Conservation (phyloP, 78 protist species). For the Dictyostelium firmibasis region DNA sequence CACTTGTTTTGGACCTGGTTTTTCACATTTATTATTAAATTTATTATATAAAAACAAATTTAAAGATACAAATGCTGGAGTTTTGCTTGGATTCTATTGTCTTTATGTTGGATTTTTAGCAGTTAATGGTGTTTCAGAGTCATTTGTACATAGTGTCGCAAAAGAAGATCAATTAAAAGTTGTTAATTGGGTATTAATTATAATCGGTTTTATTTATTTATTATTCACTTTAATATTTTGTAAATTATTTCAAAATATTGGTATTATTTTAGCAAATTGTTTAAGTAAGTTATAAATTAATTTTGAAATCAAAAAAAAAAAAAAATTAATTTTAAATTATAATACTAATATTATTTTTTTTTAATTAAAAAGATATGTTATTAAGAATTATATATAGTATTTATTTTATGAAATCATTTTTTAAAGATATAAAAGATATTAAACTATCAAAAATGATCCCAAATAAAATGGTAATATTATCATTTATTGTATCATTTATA, state of each 20-base stretch:
- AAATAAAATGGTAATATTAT: background rate
- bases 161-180: constrained; percentile 42
- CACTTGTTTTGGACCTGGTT: constrained; percentile 36
- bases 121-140: constrained; percentile 62
- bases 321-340: background rate
- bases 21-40: constrained; percentile 38
- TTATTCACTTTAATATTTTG: background rate
- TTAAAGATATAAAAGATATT: constrained; percentile 8
- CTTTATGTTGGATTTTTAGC: constrained; percentile 60
- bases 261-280: constrained; percentile 63
- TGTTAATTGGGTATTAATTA: constrained; percentile 10
- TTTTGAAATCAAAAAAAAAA: too few species aligned
- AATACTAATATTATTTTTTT: background rate
- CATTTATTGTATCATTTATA: background rate
- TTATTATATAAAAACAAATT: constrained; percentile 29
- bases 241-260: constrained; percentile 6
- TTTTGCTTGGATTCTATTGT: constrained; percentile 53
- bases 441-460: constrained; percentile 12
- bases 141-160: constrained; percentile 61
- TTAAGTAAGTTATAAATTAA: constrained; percentile 46
- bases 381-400: constrained; percentile 56
- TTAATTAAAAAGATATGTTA: constrained; percentile 35
- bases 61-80: constrained; percentile 15
- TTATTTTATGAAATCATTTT: constrained; percentile 55
- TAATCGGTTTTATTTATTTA: constrained; percentile 37